A percentile compares a stretch with the other conserved stretches of the same genome.
phyloP scores from a whole-genome alignment of 2,329 filamentous ascomycete species.

The Cladosporium velox region DNA sequence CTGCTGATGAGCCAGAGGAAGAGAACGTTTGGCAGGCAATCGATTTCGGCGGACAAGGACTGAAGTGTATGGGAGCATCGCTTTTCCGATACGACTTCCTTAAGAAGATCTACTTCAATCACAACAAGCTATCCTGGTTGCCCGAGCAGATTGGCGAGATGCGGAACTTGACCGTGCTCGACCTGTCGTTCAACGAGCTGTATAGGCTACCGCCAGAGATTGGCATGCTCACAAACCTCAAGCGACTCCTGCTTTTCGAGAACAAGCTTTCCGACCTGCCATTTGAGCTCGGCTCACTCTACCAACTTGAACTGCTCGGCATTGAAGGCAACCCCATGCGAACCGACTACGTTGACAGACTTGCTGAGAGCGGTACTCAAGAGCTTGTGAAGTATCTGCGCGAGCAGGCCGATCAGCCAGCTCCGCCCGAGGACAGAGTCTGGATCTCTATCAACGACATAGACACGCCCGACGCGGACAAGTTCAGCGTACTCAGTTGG shows the following conservation, averaged over 20 bases:
- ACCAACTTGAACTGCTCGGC: conserved; percentile 83
- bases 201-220: conserved; percentile 82
- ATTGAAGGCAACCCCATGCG: conserved; percentile 90
- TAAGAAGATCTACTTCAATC: conserved; percentile 87
- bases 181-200: conserved; percentile 86
- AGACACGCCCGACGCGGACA: conserved; percentile 54
- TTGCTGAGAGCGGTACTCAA: conserved; percentile 85
- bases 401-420: conserved; percentile 70
- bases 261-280: conserved; percentile 83
- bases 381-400: conserved; percentile 79
- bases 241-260: conserved; percentile 83
- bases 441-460: conserved; percentile 71
- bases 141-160: conserved; percentile 80
- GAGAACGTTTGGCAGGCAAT: conserved; percentile 79
- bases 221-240: conserved; percentile 93
- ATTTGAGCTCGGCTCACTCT: conserved; percentile 83
- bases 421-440: conserved; percentile 73
- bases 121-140: conserved; percentile 83
- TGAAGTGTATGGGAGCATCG: conserved; percentile 75
- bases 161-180: conserved; percentile 77
- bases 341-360: conserved; percentile 69
- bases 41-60: conserved; percentile 93
- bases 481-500: conserved; percentile 85
- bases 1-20: conserved; percentile 59
- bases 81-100: conserved; percentile 89